These are phyloP conservation scores for Bonia amplexicaulis DNA, from an alignment of 176 grass and related monocot species.

Conservation along the genomic window DNA sequence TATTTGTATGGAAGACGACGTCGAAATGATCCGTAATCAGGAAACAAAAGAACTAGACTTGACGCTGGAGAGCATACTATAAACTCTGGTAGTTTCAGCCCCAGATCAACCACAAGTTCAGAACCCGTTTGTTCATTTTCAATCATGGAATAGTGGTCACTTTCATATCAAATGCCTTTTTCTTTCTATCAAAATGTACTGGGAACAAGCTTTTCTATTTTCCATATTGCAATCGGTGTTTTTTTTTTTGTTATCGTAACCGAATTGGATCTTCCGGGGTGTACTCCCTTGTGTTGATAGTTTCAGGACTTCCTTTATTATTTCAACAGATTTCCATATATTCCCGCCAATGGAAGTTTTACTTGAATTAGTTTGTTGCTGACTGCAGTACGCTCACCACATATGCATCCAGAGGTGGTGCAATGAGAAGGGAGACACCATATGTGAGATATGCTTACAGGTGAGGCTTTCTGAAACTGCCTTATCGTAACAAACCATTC, in stretches of 20 bases:
- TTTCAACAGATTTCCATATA: background rate
- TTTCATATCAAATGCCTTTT: background rate
- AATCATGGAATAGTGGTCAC: background rate
- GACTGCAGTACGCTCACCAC: slow-evolving; percentile 67
- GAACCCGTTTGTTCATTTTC: background rate
- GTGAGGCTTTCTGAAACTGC: slow-evolving; percentile 34
- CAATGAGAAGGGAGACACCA: slow-evolving; percentile 79
- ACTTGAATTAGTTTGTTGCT: slow-evolving; percentile 27
- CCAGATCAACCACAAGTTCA: background rate
- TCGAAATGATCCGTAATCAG: background rate
- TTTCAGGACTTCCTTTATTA: background rate
- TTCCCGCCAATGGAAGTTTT: background rate
- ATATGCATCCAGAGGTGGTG: slow-evolving; percentile 85
- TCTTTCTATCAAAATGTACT: background rate
- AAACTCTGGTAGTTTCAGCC: background rate
- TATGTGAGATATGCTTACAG: slow-evolving; percentile 91
- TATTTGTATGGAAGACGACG: background rate
- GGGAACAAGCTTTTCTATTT: background rate
- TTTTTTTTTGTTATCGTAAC: background rate
- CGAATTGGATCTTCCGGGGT: background rate
- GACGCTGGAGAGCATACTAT: background rate
- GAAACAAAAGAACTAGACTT: background rate
- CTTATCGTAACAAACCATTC: background rate
- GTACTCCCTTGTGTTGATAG: background rate
- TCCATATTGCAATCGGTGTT: no score